Percentiles rank a stretch among this genome's conserved stretches.
phyloP scores from a whole-genome alignment of 768 basidiomycete genomes.

The Lanmaoa rubissima region DNA sequence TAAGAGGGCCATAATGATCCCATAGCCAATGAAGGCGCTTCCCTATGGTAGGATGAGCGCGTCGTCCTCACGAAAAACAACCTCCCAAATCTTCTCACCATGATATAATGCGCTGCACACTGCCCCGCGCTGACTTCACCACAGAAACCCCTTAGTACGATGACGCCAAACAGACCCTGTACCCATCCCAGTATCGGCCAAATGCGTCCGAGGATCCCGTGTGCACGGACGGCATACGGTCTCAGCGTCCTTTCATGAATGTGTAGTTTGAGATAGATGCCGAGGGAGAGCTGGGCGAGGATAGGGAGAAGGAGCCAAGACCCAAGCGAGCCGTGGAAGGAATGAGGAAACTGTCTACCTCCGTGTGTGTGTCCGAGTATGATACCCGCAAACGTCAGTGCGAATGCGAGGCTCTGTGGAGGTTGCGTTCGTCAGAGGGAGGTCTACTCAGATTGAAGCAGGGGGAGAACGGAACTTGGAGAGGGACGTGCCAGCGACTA shows the following conservation, averaged over 20 bases:
- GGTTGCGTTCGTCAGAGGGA: background rate
- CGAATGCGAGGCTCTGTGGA: conserved; percentile 61
- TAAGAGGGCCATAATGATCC: conserved; percentile 74
- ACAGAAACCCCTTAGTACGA: conserved; percentile 76
- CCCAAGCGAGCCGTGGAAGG: conserved; percentile 71
- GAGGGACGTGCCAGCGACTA: conserved; percentile 88
- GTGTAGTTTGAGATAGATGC: conserved; percentile 91
- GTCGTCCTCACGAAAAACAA: conserved; percentile 10
- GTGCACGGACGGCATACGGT: conserved; percentile 65
- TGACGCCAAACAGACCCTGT: conserved; percentile 85
- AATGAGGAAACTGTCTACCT: conserved; percentile 72
- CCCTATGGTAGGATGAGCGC: conserved; percentile 41
- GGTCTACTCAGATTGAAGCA: background rate
- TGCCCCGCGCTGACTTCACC: conserved; percentile 70
- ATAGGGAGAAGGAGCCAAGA: conserved; percentile 57
- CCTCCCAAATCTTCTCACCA: conserved; percentile 39
- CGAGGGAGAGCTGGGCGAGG: conserved; percentile 61
- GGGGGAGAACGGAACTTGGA: conserved; percentile 48
- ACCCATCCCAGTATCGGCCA: conserved; percentile 88
- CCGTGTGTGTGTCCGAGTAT: conserved; percentile 84
- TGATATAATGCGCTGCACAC: conserved; percentile 86
- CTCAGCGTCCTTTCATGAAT: conserved; percentile 75
- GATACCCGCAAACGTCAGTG: conserved; percentile 69
- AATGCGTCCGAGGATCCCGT: conserved; percentile 77
- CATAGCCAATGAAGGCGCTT: conserved; percentile 88